Evolutionary conservation across 2,329 filamentous ascomycete genomes (phyloP), one percentile per base, ranked within the genome.

Genomic region (Bipolaris cookei): DNA sequence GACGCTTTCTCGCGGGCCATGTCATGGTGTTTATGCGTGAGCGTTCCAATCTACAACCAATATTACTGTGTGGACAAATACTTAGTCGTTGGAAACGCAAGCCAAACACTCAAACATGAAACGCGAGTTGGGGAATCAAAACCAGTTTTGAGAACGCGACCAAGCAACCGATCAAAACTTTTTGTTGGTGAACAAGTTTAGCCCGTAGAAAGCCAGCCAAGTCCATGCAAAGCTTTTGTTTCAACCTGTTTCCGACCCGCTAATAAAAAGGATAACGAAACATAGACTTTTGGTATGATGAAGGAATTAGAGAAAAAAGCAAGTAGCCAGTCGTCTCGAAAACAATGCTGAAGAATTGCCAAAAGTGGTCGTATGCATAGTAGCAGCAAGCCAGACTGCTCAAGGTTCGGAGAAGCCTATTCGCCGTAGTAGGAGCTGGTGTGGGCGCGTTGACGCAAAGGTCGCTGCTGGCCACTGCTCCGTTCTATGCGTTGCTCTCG

Each of bases 31-130:
- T 66, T 66, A 66, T 72, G 72, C 72, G 72, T 72, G 72, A 76
- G 73, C 72, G 66, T 69, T 67, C 68, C 61, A 65, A 59, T 75
- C 72, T 75, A 75, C 68, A 74, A 76, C 68, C 62, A 65, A 73
- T 65, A 73, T 65, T 60, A 66, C 66, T 60, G 72, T 76, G 71
- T 30, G 28, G 10, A 30, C 28, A 64, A 70, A 70, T 68, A 70
- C 70, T 72, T 66, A 68, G 66, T 68, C 63, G 65, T 65, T 54
- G 58, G 55, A 56, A 68, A 66, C 65, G 62, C 64, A 64, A 62
- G 63, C 62, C 11, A 68, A 70, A 57, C 61, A 66, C 68, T 62
- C 56, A 63, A 64, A 66, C 51, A 59, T 42, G 42, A 62, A 63
- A 58, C 48, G 58, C 50, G 63, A 56, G 63, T 54, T 54, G 61